phyloP scores from a whole-genome alignment of 1,139 yeast species.

The Hansenula sp. region DNA sequence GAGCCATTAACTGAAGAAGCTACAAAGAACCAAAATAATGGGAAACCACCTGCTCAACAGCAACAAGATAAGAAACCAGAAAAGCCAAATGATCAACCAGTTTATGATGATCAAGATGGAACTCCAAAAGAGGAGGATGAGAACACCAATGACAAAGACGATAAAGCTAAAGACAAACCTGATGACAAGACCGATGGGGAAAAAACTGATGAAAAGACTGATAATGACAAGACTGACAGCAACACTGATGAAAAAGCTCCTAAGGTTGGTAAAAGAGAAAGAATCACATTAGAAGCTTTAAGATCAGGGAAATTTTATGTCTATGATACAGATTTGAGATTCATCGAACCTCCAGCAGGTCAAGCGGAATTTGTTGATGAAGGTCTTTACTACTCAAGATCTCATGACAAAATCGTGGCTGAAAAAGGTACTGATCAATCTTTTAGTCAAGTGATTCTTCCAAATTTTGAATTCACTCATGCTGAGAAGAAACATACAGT shows the following conservation, averaged over 20 bases:
- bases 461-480: conserved; percentile 21
- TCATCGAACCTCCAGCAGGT: conserved; percentile 26
- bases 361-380: conserved; percentile 20
- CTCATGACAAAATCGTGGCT: conserved; percentile 21
- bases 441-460: conserved; percentile 35
- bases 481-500: conserved; percentile 20
- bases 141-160: too few relatives aligned
- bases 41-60: neutral
- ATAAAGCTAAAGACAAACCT: too few relatives aligned
- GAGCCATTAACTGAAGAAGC: conserved; percentile 1
- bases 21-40: neutral
- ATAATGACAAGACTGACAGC: neutral
- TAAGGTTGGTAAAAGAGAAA: neutral
- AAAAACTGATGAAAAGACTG: neutral
- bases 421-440: conserved; percentile 33
- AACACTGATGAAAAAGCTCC: neutral
- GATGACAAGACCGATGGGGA: too few relatives aligned
- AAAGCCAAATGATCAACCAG: neutral
- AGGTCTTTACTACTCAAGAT: conserved; percentile 27
- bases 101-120: neutral
- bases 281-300: conserved; percentile 24
- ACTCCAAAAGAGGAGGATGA: neutral
- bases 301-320: conserved; percentile 26
- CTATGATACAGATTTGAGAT: conserved; percentile 23
- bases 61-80: conserved; percentile 1